Conservation (phyloP, 1,139 yeast genomes). For the Geotrichum aggregatum region DNA sequence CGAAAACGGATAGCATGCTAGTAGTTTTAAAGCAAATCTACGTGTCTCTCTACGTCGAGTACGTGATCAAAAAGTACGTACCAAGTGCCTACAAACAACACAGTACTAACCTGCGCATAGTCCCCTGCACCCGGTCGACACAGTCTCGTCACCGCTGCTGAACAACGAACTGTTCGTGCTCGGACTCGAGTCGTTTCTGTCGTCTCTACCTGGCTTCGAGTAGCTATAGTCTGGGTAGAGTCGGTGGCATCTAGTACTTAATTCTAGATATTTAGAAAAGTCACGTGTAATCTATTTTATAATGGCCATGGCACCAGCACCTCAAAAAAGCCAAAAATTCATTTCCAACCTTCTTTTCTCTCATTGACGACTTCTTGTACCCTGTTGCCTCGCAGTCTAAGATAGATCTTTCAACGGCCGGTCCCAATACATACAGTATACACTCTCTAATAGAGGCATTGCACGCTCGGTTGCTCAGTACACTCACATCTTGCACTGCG, state of each 20-base stretch:
- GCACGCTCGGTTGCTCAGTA: too few relatives aligned
- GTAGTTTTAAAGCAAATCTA: slow-evolving; percentile 63
- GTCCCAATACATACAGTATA: too few relatives aligned
- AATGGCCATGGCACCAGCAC: too few relatives aligned
- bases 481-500: too few relatives aligned
- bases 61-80: slow-evolving; percentile 59
- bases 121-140: slow-evolving; percentile 40
- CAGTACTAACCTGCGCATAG: slow-evolving; percentile 19
- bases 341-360: background rate
- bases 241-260: too few relatives aligned
- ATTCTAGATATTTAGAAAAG: too few relatives aligned
- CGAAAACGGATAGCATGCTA: slow-evolving; percentile 56
- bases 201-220: slow-evolving; percentile 39
- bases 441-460: too few relatives aligned
- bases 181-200: slow-evolving; percentile 41
- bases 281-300: too few relatives aligned
- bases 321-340: background rate
- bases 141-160: slow-evolving; percentile 37
- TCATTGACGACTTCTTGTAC: background rate
- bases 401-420: too few relatives aligned
- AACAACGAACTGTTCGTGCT: slow-evolving; percentile 41
- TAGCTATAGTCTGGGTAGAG: background rate
- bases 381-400: too few relatives aligned
- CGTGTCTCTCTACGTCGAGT: slow-evolving; percentile 60
- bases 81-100: background rate